Base-by-base conservation (phyloP, 345 rosid genomes). In the Garcia nutans region DNA sequence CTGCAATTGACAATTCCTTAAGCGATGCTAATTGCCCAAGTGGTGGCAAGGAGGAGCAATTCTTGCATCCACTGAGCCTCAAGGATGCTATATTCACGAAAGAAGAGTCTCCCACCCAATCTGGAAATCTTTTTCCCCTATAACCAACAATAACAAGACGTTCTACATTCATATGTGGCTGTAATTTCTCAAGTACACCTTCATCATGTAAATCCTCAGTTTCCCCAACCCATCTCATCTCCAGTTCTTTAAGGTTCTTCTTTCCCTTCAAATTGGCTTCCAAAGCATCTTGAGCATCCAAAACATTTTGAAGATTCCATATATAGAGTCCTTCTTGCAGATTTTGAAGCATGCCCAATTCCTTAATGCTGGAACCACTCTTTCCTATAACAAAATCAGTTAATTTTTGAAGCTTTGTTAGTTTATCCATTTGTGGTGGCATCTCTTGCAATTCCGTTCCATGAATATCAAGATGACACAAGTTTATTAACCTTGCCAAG, bases 181-280 rank as follows among this genome's bases (percentile, higher is more conserved):
- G 47, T 2, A 65, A 19, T 17, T 65, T 13, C 68, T 65, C 49
- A 33, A 65, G 23, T 37, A 65, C 47, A 3, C 5, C 47, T 37
- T 49, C 37, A 37, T 37, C 24, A 8, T 33, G 68, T 7, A 33
- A 65, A 37, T 65, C 49, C 8, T 65, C 12, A 37, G 23, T 33
- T 7, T 37, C 12, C 19, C 68, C 68, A 17, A 7, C 23, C 47
- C 47, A 65, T 20, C 23, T 33, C 49, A 65, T 37, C 26, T 41
- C 26, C 59, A 77, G 10, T 45, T 57, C 16, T 16, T 57, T 52
- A 37, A 71, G 76, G 10, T 64, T 16, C 66, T 72, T 44, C 58
- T 65, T 77, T 33, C 7, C 71, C 56, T 65, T 72, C 72, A 71
- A 65, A 71, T 65, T 71, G 68, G 72, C 76, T 72, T 64, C 65